Base-by-base conservation (phyloP, 2,329 filamentous ascomycete genomes). In the Ophiostoma himal-ulmi region DNA sequence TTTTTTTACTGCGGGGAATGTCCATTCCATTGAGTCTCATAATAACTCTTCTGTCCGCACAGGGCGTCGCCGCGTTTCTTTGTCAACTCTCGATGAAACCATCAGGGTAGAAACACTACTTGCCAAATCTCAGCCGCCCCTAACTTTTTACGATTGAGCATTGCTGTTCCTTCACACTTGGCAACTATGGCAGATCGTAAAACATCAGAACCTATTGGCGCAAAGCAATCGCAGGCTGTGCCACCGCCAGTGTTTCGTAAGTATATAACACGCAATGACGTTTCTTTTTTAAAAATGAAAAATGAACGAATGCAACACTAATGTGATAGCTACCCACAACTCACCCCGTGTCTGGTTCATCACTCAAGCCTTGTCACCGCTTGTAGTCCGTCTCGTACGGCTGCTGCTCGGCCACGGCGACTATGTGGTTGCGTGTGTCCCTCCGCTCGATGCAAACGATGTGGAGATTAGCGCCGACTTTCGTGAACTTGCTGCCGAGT, bases 281-380 rank as follows among this genome's bases (percentile, higher is more conserved):
- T 17, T n/a, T 7, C 4, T 30, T 30, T 30, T 30, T 30, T 30
- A 3, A 30, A 30, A 22, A 10, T 13, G 7, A 17, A n/a, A 26
- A 14, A 5, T 2, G 26, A 3, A 10, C 48, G 41, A n/a, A 54
- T 20, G 10, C 5, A 39, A 8, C 1, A 13, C 34, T 39, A 13
- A 39, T 22, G 1, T 22, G 10, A 17, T 36, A 88, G 86, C 87
- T 73, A 89, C 86, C 30, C 87, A 89, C 79, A 89, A 89, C 77
- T 89, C 87, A 41, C 93, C 94, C 68, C 90, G 94, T 76, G 92
- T 94, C 76, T 98, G 95, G 95, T 89, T 99, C 77, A 83, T 99
- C 74, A 97, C 94, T 13, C 90, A 92, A 71, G 92, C 92, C 44
- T 87, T 94, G 72, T 94, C 93, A 48, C 93, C 94, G 14, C 86